Percentiles rank a stretch among this genome's conserved stretches.
Evolutionary conservation across 495 filamentous ascomycete species (phyloP).

Genomic region (Xylaria flabelliformis): DNA sequence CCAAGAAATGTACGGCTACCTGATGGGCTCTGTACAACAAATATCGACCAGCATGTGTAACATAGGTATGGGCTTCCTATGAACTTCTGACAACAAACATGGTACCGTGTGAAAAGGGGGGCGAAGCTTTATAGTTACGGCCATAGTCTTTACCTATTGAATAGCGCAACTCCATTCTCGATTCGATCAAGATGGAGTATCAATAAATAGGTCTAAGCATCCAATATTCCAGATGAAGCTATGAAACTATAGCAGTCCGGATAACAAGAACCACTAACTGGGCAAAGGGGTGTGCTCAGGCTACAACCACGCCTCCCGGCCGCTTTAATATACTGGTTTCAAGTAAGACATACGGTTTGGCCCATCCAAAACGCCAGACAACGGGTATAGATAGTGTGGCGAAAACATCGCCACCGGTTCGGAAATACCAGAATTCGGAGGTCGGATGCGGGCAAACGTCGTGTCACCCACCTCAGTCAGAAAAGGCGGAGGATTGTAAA

Average conservation of each 20-base stretch:
- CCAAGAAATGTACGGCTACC: not conserved
- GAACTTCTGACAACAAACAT: not conserved
- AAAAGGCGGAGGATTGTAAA: not conserved
- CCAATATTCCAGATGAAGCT: not conserved
- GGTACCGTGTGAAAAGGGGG: not conserved
- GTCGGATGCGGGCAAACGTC: conserved; percentile 11
- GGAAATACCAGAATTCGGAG: conserved; percentile 1
- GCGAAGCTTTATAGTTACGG: not conserved
- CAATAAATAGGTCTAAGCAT: not conserved
- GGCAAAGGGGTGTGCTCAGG: not conserved
- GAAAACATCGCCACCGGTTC: not conserved
- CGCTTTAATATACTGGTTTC: not conserved
- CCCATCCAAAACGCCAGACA: not conserved
- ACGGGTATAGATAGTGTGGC: not conserved
- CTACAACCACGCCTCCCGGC: not conserved
- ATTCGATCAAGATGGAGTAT: not conserved
- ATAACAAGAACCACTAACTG: not conserved
- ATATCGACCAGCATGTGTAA: not conserved
- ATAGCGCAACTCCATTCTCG: not conserved
- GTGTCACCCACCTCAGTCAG: not conserved
- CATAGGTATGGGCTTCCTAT: not conserved
- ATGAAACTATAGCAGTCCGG: not conserved
- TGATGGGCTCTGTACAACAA: not conserved
- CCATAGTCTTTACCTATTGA: too few relatives aligned
- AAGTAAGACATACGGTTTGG: not conserved